A percentile compares a stretch with the other conserved stretches of the same genome.
phyloP scores from a whole-genome alignment of 2,329 filamentous ascomycete genomes.

The Truncatella angustata region DNA sequence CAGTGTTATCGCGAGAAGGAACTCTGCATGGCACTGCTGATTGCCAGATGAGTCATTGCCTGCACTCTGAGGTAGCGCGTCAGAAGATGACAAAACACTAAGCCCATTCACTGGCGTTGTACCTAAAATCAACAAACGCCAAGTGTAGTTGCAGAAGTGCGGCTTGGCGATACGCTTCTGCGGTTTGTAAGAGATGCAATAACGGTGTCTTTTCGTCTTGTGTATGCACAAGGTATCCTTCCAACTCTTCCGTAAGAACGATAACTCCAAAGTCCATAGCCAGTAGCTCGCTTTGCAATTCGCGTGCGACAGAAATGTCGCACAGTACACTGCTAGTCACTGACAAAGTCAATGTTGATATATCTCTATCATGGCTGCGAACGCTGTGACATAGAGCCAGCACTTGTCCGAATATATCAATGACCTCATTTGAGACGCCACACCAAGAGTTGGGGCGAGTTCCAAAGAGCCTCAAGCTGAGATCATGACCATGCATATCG shows the following conservation, averaged over 20 bases:
- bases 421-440: not conserved
- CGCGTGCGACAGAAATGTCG: not conserved
- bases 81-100: no score
- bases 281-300: not conserved
- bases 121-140: not conserved
- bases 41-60: not conserved
- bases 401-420: not conserved
- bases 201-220: not conserved
- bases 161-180: not conserved
- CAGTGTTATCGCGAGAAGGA: not conserved
- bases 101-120: no score
- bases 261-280: not conserved
- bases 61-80: no score
- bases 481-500: not conserved
- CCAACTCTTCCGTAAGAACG: not conserved
- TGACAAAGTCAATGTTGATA: not conserved
- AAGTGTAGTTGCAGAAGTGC: not conserved
- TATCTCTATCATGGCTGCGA: not conserved
- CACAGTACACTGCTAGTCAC: not conserved
- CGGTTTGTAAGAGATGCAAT: not conserved
- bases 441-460: not conserved
- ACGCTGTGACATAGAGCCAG: not conserved
- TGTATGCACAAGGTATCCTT: not conserved
- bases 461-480: not conserved
- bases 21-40: not conserved